Evolutionary conservation across 1,139 yeast genomes (phyloP).

Genomic region (Yamadazyma jaroonii): DNA sequence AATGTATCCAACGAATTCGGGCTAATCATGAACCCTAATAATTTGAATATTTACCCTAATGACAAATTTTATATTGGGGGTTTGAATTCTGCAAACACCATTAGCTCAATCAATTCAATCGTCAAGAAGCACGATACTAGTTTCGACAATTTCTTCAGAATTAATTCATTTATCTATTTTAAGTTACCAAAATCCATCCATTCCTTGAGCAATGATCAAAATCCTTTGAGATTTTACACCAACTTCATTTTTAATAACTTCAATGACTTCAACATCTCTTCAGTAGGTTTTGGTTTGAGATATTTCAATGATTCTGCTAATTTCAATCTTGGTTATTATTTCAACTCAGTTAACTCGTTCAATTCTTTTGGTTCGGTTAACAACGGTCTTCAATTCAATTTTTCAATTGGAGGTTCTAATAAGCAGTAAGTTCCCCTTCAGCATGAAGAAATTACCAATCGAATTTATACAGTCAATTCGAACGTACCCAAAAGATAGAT

Average conservation of each 20-base stretch:
- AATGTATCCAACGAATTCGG: conserved; percentile 29
- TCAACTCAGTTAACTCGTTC: conserved; percentile 17
- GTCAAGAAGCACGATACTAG: conserved; percentile 35
- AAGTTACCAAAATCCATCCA: conserved; percentile 12
- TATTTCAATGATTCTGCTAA: conserved; percentile 46
- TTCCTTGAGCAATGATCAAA: conserved; percentile 17
- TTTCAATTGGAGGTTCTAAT: conserved; percentile 45
- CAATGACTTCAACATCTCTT: conserved; percentile 25
- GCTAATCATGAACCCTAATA: conserved; percentile 24
- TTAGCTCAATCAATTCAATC: conserved; percentile 50
- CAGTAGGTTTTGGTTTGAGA: conserved; percentile 41
- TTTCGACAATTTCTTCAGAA: conserved; percentile 25
- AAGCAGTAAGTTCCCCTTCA: conserved; percentile 6
- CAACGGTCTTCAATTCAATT: conserved; percentile 47
- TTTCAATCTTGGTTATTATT: conserved; percentile 46
- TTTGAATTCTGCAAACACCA: conserved; percentile 30
- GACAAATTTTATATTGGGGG: conserved; percentile 55
- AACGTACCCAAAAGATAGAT: too few species aligned
- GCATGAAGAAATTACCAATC: too few species aligned
- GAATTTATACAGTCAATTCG: too few species aligned
- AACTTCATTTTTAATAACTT: conserved; percentile 34
- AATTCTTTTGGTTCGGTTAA: conserved; percentile 30
- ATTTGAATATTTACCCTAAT: conserved; percentile 31
- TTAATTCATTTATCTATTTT: conserved; percentile 31
- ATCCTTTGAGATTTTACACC: conserved; percentile 44